Percentiles rank a stretch among this genome's conserved stretches.
These are phyloP conservation scores for Candida pseudoviswanathii DNA, from an alignment of 1,139 yeast genomes.

Conservation along the genomic window DNA sequence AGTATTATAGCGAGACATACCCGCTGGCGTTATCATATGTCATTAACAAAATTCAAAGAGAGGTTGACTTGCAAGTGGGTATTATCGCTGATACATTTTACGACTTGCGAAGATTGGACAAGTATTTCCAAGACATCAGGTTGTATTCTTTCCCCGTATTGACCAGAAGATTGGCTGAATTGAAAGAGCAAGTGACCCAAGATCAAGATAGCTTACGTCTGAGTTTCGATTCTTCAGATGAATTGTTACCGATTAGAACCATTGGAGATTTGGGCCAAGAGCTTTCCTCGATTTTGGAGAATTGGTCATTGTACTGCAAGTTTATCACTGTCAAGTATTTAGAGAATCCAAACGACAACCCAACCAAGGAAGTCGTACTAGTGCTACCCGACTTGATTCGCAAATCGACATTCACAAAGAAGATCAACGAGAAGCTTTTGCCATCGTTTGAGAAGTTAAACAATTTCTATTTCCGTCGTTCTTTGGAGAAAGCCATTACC, in stretches of 20 bases:
- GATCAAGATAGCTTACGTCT: conserved; percentile 7
- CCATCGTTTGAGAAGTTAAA: conserved; percentile 67
- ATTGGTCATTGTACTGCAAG: conserved; percentile 84
- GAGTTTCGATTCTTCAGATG: conserved; percentile 25
- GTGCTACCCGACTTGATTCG: conserved; percentile 55
- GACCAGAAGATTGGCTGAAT: conserved; percentile 25
- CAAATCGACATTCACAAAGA: conserved; percentile 63
- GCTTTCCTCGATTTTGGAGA: conserved; percentile 72
- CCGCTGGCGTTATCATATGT: conserved; percentile 65
- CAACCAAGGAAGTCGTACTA: conserved; percentile 19
- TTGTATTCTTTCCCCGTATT: conserved; percentile 59
- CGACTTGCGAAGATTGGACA: conserved; percentile 66
- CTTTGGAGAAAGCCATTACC: conserved; percentile 79
- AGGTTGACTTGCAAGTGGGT: conserved; percentile 90
- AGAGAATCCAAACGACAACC: conserved; percentile 9
- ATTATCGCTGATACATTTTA: conserved; percentile 83
- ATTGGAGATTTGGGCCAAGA: conserved; percentile 66
- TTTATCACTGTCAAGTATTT: conserved; percentile 72
- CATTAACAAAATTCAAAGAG: conserved; percentile 74
- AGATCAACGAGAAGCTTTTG: conserved; percentile 54
- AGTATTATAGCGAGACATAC: conserved; percentile 60
- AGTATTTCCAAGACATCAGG: conserved; percentile 57
- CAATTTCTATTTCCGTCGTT: conserved; percentile 69
- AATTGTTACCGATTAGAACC: conserved; percentile 41
- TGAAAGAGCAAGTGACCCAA: conserved; percentile 17